Conservation (phyloP, 2,329 filamentous ascomycete genomes). For the Aspergillus udagawae region DNA sequence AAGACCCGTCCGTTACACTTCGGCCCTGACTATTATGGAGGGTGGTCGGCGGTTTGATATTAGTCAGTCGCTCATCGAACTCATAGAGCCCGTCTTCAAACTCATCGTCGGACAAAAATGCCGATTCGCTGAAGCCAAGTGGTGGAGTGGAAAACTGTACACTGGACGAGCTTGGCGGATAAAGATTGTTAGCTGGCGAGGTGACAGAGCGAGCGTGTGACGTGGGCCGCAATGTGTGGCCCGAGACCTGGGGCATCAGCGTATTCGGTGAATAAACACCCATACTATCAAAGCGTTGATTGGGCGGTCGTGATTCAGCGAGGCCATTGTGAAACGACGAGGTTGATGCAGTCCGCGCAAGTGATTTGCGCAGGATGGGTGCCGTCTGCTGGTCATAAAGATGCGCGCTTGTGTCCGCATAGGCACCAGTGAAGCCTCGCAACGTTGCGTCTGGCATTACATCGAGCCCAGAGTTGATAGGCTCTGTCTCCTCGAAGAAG, state of each 20-base stretch:
- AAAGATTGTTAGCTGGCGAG: constrained; percentile 61
- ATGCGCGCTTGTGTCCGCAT: constrained; percentile 70
- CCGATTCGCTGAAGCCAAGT: constrained; percentile 47
- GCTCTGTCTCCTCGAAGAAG: constrained; percentile 68
- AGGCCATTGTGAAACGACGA: constrained; percentile 85
- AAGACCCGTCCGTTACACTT: constrained; percentile 37
- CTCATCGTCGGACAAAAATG: constrained; percentile 74
- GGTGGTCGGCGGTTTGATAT: constrained; percentile 20
- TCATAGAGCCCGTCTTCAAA: constrained; percentile 75
- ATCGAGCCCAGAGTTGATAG: constrained; percentile 54
- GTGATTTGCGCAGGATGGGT: constrained; percentile 81
- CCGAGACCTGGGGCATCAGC: constrained; percentile 32
- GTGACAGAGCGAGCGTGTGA: constrained; percentile 81
- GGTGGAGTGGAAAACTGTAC: constrained; percentile 52
- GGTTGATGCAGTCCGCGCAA: constrained; percentile 65
- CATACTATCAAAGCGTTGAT: constrained; percentile 48
- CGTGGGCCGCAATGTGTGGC: constrained; percentile 53
- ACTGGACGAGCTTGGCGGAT: constrained; percentile 42
- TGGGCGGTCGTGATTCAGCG: constrained; percentile 63
- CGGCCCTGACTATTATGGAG: constrained; percentile 23
- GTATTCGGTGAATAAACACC: constrained; percentile 46
- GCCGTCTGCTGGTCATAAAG: constrained; percentile 91
- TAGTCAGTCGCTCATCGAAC: constrained; percentile 62
- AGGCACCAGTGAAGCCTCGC: constrained; percentile 55
- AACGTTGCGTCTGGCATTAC: constrained; percentile 34